phyloP scores from a whole-genome alignment of 2,329 filamentous ascomycete genomes.

The Xylaria hypoxylon region DNA sequence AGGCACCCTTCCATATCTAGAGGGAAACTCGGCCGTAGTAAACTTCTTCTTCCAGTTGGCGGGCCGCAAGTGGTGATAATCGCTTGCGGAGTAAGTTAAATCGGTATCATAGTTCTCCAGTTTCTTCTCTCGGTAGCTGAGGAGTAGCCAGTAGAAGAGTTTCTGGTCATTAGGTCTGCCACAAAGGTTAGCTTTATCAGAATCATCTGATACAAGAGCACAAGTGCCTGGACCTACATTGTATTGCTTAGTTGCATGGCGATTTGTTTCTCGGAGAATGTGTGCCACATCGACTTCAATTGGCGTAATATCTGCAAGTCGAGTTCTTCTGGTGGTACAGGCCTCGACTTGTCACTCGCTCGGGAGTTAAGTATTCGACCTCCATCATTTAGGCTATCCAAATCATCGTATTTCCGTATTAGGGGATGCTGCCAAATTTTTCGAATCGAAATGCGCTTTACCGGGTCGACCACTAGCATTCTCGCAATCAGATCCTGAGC shows the following conservation, averaged over 20 bases:
- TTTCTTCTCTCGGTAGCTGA: slow-evolving; percentile 84
- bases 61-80: slow-evolving; percentile 84
- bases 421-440: slow-evolving; percentile 89
- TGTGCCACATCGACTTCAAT: slow-evolving; percentile 91
- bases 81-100: slow-evolving; percentile 86
- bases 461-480: slow-evolving; percentile 84
- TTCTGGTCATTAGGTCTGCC: slow-evolving; percentile 88
- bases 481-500: slow-evolving; percentile 81
- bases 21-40: slow-evolving; percentile 70
- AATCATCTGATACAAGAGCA: not conserved
- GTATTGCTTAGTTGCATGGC: slow-evolving; percentile 73
- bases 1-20: slow-evolving; percentile 62
- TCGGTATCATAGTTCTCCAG: slow-evolving; percentile 87
- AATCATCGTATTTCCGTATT: slow-evolving; percentile 83
- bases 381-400: slow-evolving; percentile 73
- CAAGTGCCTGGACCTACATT: slow-evolving; percentile 62
- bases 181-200: slow-evolving; percentile 44
- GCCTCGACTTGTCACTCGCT: slow-evolving; percentile 63
- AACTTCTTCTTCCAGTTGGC: slow-evolving; percentile 68
- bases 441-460: slow-evolving; percentile 80
- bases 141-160: slow-evolving; percentile 87
- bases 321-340: slow-evolving; percentile 73
- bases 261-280: slow-evolving; percentile 78
- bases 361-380: slow-evolving; percentile 67
- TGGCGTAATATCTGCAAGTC: slow-evolving; percentile 86